Percentiles rank a stretch among this genome's conserved stretches.
phyloP scores from a whole-genome alignment of 2,329 filamentous ascomycete genomes.

The Aspergillus versicolor region DNA sequence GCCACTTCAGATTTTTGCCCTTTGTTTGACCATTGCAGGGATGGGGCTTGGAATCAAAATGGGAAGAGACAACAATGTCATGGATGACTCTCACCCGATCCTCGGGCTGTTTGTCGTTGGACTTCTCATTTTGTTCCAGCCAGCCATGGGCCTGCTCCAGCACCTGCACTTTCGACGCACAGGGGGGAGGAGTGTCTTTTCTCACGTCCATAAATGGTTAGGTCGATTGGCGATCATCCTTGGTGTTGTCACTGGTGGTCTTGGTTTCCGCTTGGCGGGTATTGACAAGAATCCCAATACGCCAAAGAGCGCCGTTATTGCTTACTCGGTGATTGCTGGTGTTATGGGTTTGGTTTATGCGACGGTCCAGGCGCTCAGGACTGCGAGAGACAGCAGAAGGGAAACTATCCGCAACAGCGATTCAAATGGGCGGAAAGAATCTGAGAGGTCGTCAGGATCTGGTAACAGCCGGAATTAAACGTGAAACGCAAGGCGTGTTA shows the following conservation, averaged over 20 bases:
- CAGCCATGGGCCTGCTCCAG: slow-evolving; percentile 52
- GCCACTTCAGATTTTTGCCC: slow-evolving; percentile 46
- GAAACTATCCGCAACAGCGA: not conserved
- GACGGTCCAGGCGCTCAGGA: not conserved
- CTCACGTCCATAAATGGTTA: slow-evolving; percentile 56
- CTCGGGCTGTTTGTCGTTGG: slow-evolving; percentile 55
- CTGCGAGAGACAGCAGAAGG: not conserved
- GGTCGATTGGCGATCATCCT: slow-evolving; percentile 52
- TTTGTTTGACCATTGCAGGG: slow-evolving; percentile 49
- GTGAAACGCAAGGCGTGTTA: not conserved
- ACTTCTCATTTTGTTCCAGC: slow-evolving; percentile 57
- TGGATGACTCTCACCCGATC: slow-evolving; percentile 49
- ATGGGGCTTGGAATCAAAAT: slow-evolving; percentile 54
- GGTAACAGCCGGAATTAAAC: not conserved
- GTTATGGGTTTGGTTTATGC: slow-evolving; percentile 6
- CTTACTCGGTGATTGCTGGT: slow-evolving; percentile 14
- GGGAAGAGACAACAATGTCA: slow-evolving; percentile 38
- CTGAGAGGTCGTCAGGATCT: not conserved
- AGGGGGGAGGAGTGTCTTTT: slow-evolving; percentile 46
- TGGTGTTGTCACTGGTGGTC: slow-evolving; percentile 58
- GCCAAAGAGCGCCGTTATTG: slow-evolving; percentile 10
- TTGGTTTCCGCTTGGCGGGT: slow-evolving; percentile 52
- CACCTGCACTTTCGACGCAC: slow-evolving; percentile 52
- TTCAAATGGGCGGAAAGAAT: not conserved
- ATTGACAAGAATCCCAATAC: slow-evolving; percentile 2